Evolutionary conservation across 2,329 filamentous ascomycete species (phyloP), one percentile per base, ranked within the genome.

Genomic region (Aspergillus fumigatiaffinis): DNA sequence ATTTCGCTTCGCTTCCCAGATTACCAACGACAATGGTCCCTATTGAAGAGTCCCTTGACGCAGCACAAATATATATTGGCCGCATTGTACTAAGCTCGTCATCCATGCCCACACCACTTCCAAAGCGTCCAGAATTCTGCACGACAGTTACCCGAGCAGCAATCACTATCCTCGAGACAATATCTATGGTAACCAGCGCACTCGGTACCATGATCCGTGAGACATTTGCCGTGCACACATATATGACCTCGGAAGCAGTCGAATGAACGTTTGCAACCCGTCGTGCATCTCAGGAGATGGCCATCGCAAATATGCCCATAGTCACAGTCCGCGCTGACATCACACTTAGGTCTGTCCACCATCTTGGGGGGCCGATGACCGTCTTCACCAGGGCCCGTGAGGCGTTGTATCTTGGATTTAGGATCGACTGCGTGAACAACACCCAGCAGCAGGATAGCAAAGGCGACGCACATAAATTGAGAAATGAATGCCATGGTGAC

Each of bases 181-280:
- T 47, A 47, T 5, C 21, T 3, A 5, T 23, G 44, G 23, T 23
- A 47, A 23, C 44, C 21, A 5, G 21, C 20, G 12, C 44, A 47
- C 10, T 25, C 5, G 2, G 5, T 47, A 21, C 17, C 14, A 10
- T 47, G n/a, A 10, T 5, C 21, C 4, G 21, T 47, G 44, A 25
- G 20, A 25, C 44, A 26, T 14, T 23, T 23, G 21, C 21, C 44
- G 1, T 47, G 52, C 20, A 29, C 32, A 48, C 21, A 53, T n/a
- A 9, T 50, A 9, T 52, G 55, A 14, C 48, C 48, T n/a, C 48
- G 54, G 41, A 38, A 50, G 29, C 57, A 59, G 46, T 59, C 54
- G 14, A 17, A 20, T 17, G 53, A 46, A 50, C 20, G 10, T 7
- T 21, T 42, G 41, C 57, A 59, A 23, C 57, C 54, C 26, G 38